These are phyloP conservation scores for Phytopythium sindhum DNA, from an alignment of 352 stramenopile genomes.

Conservation along the genomic window DNA sequence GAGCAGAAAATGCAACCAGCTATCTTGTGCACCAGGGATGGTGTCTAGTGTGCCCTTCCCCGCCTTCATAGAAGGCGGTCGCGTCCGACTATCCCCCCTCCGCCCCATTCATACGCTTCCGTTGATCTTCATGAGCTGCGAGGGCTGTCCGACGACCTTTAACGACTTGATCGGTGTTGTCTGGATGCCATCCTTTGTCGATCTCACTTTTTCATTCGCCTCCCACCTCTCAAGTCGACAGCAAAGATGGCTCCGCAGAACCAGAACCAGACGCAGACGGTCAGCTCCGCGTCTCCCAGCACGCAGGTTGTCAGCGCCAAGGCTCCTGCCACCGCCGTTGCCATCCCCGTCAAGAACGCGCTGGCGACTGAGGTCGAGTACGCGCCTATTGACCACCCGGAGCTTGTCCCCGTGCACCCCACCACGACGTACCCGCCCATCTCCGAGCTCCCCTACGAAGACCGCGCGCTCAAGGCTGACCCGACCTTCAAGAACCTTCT, in stretches of 20 bases:
- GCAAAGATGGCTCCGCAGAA: neutral
- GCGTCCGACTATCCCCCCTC: neutral
- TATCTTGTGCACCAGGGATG: neutral
- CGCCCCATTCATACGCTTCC: neutral
- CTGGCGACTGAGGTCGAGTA: conserved; percentile 15
- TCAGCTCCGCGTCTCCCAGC: neutral
- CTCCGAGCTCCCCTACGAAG: conserved; percentile 21
- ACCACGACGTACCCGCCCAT: conserved; percentile 27
- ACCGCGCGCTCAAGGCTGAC: conserved; percentile 28
- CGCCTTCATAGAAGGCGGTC: neutral
- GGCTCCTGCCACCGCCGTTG: neutral
- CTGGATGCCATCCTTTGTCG: too few species aligned
- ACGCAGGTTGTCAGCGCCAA: neutral
- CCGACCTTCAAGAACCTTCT: conserved; percentile 33
- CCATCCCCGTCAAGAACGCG: conserved; percentile 17
- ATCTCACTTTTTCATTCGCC: neutral
- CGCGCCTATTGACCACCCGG: conserved; percentile 10
- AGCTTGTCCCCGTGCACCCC: conserved; percentile 22
- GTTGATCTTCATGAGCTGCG: neutral
- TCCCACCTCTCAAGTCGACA: neutral
- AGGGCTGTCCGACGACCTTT: neutral
- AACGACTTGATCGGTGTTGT: neutral
- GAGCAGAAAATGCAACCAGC: neutral
- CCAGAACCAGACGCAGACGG: neutral
- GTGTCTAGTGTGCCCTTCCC: neutral